Evolutionary conservation across 169 alveolate species (phyloP), one percentile per base, ranked within the genome.

Genomic region (Plasmodium fragile): DNA sequence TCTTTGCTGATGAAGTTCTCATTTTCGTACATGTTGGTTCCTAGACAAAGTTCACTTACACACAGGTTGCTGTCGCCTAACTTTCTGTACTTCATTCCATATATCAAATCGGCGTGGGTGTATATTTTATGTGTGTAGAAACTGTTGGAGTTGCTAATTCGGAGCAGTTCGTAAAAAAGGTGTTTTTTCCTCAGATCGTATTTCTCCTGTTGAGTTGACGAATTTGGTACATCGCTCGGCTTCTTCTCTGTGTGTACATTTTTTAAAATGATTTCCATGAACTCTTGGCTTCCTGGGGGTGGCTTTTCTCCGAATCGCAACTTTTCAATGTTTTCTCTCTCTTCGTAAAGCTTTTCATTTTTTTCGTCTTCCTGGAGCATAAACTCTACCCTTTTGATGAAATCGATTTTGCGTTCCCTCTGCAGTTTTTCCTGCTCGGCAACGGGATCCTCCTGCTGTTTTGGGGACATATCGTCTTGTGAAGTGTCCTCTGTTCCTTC

Each of bases 21-120:
- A 73, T 96, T 95, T 41, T 96, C 98, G 65, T 93, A 92, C 96
- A 95, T 93, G 22, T 95, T 81, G 2, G 98, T 97, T 5, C 98
- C 98, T 36, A 97, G 65, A 52, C 97, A 95, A 32, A 97, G 25
- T 52, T 94, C 96, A 91, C 97, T 96, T 65, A 97, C 97, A n/a
- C 96, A 92, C 78, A 96, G 59, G 34, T 95, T 96, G 13, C 96
- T 87, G 7, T 95, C 97, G 8, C 97, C 97, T 65, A 96, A 69
- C 59, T 95, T 82, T 53, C 97, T 81, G 78, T 93, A 95, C 34
- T 87, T 82, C 95, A 96, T 92, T 41, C 97, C 97, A 36, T 85
- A 69, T 85, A 85, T 85, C 39, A 85, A 75, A 69, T 85, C 93
- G 7, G 34, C 25, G 79, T 85, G 93, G 36, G 83, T 85, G 55